These are phyloP conservation scores for Niveomyces coronatus DNA, from an alignment of 2,329 filamentous ascomycete species.

Conservation along the genomic window DNA sequence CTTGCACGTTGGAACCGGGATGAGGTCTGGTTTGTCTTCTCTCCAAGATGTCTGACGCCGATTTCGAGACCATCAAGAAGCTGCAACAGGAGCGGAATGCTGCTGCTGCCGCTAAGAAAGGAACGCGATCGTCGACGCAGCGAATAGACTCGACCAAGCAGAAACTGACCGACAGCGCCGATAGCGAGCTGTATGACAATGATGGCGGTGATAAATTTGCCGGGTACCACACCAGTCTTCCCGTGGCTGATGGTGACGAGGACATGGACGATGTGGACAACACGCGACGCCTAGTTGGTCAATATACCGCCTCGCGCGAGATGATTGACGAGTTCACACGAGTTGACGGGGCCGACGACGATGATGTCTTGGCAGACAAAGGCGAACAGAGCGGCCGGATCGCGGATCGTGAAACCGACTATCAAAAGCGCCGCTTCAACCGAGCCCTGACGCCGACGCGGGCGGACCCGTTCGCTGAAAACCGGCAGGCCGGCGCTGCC, in stretches of 20 bases:
- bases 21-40: slow-evolving; percentile 26
- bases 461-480: slow-evolving; percentile 74
- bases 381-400: slow-evolving; percentile 86
- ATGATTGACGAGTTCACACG: slow-evolving; percentile 92
- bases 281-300: slow-evolving; percentile 73
- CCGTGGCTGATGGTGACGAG: slow-evolving; percentile 66
- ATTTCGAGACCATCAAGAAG: slow-evolving; percentile 79
- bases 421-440: slow-evolving; percentile 91
- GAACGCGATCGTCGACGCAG: slow-evolving; percentile 67
- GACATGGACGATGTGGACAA: slow-evolving; percentile 65
- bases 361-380: slow-evolving; percentile 73
- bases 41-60: slow-evolving; percentile 59
- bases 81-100: slow-evolving; percentile 91
- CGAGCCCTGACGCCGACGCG: slow-evolving; percentile 77
- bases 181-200: slow-evolving; percentile 77
- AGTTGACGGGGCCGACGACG: slow-evolving; percentile 78
- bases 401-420: slow-evolving; percentile 87
- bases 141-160: slow-evolving; percentile 84
- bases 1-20: slow-evolving; percentile 32
- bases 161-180: slow-evolving; percentile 81
- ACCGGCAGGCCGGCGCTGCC: slow-evolving; percentile 54
- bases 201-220: slow-evolving; percentile 71
- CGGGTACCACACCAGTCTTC: slow-evolving; percentile 85
- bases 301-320: slow-evolving; percentile 86
- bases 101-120: slow-evolving; percentile 66